A percentile compares a stretch with the other conserved stretches of the same genome.
These are phyloP conservation scores for Clarireedia monteithiana DNA, from an alignment of 2,329 filamentous ascomycete genomes.

Conservation along the genomic window DNA sequence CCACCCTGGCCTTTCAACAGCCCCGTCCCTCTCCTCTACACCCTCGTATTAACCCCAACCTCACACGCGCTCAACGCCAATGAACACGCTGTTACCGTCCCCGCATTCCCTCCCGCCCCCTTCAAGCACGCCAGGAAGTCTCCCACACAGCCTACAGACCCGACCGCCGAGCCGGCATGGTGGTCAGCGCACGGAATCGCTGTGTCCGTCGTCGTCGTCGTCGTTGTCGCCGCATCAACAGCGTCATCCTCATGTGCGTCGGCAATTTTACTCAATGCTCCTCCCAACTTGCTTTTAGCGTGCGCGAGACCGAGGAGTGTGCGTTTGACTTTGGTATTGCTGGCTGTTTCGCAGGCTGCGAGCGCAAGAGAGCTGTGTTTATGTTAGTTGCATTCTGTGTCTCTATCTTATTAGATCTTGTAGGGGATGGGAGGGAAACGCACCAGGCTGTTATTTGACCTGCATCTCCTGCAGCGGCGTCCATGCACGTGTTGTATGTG, in stretches of 20 bases:
- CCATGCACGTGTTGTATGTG: too few species aligned
- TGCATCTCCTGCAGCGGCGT: too few species aligned
- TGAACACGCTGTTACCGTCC: not conserved
- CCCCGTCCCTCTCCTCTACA: not conserved
- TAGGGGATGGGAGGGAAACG: too few species aligned
- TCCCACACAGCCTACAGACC: not conserved
- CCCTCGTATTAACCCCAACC: not conserved
- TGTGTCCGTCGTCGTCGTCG: too few species aligned
- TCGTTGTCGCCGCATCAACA: not conserved
- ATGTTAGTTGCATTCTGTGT: not conserved
- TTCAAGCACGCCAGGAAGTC: not conserved
- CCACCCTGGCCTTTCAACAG: not conserved
- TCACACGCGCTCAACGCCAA: not conserved
- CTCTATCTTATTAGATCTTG: too few species aligned
- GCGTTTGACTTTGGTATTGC: not conserved
- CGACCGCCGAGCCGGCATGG: not conserved
- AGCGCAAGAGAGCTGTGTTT: not conserved
- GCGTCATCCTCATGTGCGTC: not conserved
- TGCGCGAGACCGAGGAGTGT: not conserved
- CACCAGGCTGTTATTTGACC: too few species aligned
- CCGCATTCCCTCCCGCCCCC: not conserved
- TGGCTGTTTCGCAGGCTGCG: not conserved
- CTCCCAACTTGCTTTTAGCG: not conserved
- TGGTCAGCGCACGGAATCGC: not conserved
- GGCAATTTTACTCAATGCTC: not conserved